Evolutionary conservation across 192 early-diverging fungal species (phyloP).

Genomic region (Backusella morwellensis): DNA sequence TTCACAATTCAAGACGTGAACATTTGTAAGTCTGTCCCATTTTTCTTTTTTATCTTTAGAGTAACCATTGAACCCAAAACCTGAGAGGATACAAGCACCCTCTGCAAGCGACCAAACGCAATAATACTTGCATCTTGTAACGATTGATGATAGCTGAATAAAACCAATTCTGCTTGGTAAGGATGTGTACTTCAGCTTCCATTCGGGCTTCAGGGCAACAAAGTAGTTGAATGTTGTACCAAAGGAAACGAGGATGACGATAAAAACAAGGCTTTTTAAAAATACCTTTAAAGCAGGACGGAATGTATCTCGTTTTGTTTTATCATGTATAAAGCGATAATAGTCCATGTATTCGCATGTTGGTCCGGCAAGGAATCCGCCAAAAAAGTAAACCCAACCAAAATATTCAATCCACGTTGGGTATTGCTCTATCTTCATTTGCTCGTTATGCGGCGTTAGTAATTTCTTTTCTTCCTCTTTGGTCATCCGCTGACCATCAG

Average conservation of each 20-base stretch:
- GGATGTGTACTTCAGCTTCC: neutral
- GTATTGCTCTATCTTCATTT: slow-evolving; percentile 28
- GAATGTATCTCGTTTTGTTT: neutral
- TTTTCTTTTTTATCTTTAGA: slow-evolving; percentile 44
- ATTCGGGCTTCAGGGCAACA: neutral
- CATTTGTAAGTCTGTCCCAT: slow-evolving; percentile 78
- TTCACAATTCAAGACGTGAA: slow-evolving; percentile 67
- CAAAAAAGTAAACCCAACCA: slow-evolving; percentile 90
- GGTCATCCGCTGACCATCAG: slow-evolving; percentile 5
- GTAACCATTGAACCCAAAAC: slow-evolving; percentile 80
- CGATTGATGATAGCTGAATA: slow-evolving; percentile 57
- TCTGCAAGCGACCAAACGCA: slow-evolving; percentile 89
- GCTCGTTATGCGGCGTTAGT: neutral
- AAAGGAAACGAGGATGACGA: neutral
- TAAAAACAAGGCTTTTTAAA: neutral
- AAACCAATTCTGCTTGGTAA: slow-evolving; percentile 34
- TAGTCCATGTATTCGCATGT: slow-evolving; percentile 75
- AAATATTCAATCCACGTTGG: slow-evolving; percentile 77
- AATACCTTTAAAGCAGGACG: neutral
- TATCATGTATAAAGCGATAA: slow-evolving; percentile 34
- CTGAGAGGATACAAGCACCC: slow-evolving; percentile 77
- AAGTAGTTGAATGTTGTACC: neutral
- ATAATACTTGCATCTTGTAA: slow-evolving; percentile 81
- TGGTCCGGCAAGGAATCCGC: slow-evolving; percentile 83
- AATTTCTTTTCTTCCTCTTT: neutral